phyloP scores from a whole-genome alignment of 352 stramenopile species.

The Pythium graminicola region DNA sequence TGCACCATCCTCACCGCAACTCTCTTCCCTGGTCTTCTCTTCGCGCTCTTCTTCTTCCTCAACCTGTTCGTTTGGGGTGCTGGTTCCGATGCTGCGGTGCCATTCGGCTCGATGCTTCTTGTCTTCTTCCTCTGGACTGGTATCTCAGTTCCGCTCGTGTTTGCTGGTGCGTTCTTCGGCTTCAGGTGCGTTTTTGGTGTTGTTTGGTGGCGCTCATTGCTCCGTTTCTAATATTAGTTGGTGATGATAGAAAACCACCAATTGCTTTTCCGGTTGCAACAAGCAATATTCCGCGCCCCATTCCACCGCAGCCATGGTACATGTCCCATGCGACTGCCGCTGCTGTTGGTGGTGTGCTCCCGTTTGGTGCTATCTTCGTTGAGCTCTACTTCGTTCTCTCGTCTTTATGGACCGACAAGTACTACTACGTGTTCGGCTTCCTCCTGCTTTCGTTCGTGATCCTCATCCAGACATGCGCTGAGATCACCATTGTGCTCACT shows the following conservation, averaged over 20 bases:
- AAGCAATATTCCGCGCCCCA: slow-evolving; percentile 96
- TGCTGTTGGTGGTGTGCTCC: slow-evolving; percentile 95
- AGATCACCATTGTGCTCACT: slow-evolving; percentile 99
- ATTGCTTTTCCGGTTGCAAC: slow-evolving; percentile 96
- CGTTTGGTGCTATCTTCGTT: slow-evolving; percentile 99
- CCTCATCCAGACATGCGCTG: slow-evolving; percentile 96
- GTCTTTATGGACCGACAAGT: slow-evolving; percentile 97
- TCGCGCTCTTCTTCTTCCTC: slow-evolving; percentile 96
- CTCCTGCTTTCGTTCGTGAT: slow-evolving; percentile 98
- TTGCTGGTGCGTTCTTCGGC: slow-evolving; percentile 97
- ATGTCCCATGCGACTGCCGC: slow-evolving; percentile 92
- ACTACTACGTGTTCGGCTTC: slow-evolving; percentile 99
- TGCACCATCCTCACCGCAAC: slow-evolving; percentile 94
- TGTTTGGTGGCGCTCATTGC: not conserved
- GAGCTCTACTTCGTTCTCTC: slow-evolving; percentile 99
- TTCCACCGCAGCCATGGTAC: slow-evolving; percentile 99
- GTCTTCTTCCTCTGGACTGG: slow-evolving; percentile 99
- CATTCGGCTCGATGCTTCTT: slow-evolving; percentile 96
- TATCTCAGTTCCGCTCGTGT: slow-evolving; percentile 98
- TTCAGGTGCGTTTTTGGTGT: slow-evolving; percentile 80
- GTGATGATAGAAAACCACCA: slow-evolving; percentile 67
- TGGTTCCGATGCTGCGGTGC: slow-evolving; percentile 91
- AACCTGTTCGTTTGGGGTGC: slow-evolving; percentile 95
- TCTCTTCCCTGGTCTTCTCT: slow-evolving; percentile 96
- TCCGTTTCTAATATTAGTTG: not conserved